Evolutionary conservation across 352 stramenopile species (phyloP), one percentile per base, ranked within the genome.

Genomic region (Pythium dissimile): DNA sequence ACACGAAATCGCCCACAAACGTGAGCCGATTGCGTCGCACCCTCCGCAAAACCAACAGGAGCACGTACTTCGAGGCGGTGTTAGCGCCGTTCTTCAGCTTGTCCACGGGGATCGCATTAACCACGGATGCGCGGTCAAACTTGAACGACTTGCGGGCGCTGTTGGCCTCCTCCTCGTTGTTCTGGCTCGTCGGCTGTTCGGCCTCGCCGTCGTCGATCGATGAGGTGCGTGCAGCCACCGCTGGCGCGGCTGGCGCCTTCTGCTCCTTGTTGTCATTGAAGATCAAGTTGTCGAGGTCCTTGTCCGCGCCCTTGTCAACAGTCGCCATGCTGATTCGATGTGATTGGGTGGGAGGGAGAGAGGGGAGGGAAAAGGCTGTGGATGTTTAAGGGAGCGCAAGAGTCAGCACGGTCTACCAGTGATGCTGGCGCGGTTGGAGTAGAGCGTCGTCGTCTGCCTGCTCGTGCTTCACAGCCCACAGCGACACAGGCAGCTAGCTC

Each of bases 21-120:
- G 3, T 52, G 20, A 21, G 4, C 27, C 8, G 10, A 21, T n/a
- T 12, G 15, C 24, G 5, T 57, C 20, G 38, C n/a, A 30, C 1
- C 16, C 21, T 18, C 32, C 11, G 5, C 27, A 47, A 13, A 23
- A 18, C 9, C 18, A 12, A 21, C n/a, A 46, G 31, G 6, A 32
- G 15, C 11, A 71, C 77, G 27, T 54, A 91, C 83, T 91, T 92
- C 47, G 73, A 76, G 27, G 85, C 85, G 1, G 79, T 92, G 27
- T 68, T 81, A 5, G 85, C 85, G 46, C 85, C 85, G 59, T 95
- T 95, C 79, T 95, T 95, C 60, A 95, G 71, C 72, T 92, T 92
- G 58, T 95, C 85, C 23, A 95, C 80, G 0, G 85, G 85, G 21
- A 95, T 62, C 11, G 91, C 83, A 52, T 95, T 93, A 48, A 68